Evolutionary conservation across 192 early-diverging fungal species (phyloP).

Genomic region (Backusella luteola): DNA sequence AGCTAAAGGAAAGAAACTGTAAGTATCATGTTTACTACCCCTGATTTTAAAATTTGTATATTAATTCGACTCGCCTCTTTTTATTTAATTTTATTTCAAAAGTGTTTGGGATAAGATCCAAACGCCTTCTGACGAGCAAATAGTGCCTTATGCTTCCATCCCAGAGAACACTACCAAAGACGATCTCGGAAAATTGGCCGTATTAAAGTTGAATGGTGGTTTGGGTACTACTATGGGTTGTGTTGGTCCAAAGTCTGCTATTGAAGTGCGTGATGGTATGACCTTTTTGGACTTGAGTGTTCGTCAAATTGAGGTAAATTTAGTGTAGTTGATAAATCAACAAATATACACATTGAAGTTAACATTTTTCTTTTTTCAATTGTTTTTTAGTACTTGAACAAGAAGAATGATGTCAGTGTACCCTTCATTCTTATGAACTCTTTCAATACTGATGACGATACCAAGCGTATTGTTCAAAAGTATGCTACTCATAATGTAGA

Average conservation of each 20-base stretch:
- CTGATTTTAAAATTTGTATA: neutral
- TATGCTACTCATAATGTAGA: slow-evolving; percentile 89
- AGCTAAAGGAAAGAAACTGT: slow-evolving; percentile 77
- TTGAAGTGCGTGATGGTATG: slow-evolving; percentile 98
- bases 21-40: slow-evolving; percentile 19
- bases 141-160: slow-evolving; percentile 80
- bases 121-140: slow-evolving; percentile 85
- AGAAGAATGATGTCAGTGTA: slow-evolving; percentile 82
- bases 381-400: slow-evolving; percentile 78
- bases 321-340: neutral
- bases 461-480: slow-evolving; percentile 97
- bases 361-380: neutral
- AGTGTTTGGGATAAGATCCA: slow-evolving; percentile 96
- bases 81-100: neutral
- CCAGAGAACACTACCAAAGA: slow-evolving; percentile 46
- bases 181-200: slow-evolving; percentile 88
- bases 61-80: neutral
- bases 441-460: slow-evolving; percentile 99
- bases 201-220: slow-evolving; percentile 99
- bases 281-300: slow-evolving; percentile 98
- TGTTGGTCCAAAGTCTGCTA: slow-evolving; percentile 96
- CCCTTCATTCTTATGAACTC: slow-evolving; percentile 99
- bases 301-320: slow-evolving; percentile 89
- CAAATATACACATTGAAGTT: neutral
- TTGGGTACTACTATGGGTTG: slow-evolving; percentile 99